Conservation (phyloP, 2,329 filamentous ascomycete genomes). For the Stemphylium lycopersici region DNA sequence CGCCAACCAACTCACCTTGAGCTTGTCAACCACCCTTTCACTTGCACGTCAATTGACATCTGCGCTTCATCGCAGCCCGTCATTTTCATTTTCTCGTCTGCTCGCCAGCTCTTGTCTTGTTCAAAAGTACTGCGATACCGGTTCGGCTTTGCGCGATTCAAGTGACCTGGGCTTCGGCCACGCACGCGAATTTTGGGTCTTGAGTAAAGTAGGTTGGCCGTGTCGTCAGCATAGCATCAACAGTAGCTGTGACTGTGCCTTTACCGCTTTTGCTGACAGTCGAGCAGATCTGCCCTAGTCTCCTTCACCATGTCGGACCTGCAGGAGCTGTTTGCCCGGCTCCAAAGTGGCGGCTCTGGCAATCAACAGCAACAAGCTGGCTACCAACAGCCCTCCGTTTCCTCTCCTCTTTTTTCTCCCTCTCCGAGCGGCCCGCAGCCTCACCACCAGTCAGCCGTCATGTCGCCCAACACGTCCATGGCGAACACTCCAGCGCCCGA, state of each 20-base stretch:
- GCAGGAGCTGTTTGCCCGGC: conserved; percentile 52
- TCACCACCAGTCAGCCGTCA: conserved; percentile 62
- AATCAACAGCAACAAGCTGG: conserved; percentile 32
- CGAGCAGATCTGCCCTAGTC: conserved; percentile 26
- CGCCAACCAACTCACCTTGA: conserved; percentile 16
- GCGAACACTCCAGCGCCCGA: conserved; percentile 51
- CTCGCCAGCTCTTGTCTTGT: conserved; percentile 14
- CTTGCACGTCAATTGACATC: conserved; percentile 19
- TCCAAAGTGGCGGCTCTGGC: conserved; percentile 45
- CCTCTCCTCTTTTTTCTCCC: conserved; percentile 64
- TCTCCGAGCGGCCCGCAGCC: conserved; percentile 60
- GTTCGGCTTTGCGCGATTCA: conserved; percentile 14
- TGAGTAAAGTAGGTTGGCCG: conserved; percentile 35
- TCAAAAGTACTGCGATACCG: conserved; percentile 1
- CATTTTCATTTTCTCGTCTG: conserved; percentile 11
- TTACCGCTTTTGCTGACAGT: conserved; percentile 17
- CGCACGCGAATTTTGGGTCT: conserved; percentile 35
- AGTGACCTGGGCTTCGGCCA: conserved; percentile 18
- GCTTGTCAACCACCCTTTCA: conserved; percentile 5
- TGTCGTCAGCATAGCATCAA: conserved; percentile 14
- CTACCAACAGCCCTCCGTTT: conserved; percentile 62
- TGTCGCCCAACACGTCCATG: conserved; percentile 62
- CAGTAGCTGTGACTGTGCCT: conserved; percentile 8
- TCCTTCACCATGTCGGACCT: conserved; percentile 50
- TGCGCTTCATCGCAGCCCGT: conserved; percentile 24